Conservation (phyloP, 2,329 filamentous ascomycete species). For the Pseudopyrenochaeta lycopersici region DNA sequence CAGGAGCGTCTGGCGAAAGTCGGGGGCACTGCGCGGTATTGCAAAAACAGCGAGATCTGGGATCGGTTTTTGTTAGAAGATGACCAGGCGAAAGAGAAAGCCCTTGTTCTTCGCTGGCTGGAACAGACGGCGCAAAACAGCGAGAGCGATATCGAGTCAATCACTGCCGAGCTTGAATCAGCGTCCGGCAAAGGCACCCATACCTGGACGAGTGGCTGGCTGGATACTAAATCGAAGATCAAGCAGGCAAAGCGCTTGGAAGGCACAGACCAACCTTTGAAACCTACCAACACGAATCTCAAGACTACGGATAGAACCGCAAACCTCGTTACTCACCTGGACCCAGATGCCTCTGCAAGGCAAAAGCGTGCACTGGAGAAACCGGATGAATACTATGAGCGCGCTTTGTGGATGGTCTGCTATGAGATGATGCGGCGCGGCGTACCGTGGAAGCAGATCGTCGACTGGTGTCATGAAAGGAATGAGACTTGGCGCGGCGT, state of each 20-base stretch:
- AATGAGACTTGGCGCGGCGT: conserved; percentile 91
- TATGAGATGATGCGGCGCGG: conserved; percentile 92
- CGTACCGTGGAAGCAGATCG: conserved; percentile 75
- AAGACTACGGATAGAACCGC: conserved; percentile 58
- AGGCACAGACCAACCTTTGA: conserved; percentile 36
- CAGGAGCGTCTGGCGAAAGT: conserved; percentile 40
- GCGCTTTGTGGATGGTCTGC: conserved; percentile 90
- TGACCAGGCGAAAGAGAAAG: conserved; percentile 77
- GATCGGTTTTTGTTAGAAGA: conserved; percentile 79
- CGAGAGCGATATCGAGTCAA: conserved; percentile 75
- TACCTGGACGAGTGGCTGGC: conserved; percentile 89
- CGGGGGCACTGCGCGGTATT: conserved; percentile 58
- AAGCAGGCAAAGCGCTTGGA: conserved; percentile 87
- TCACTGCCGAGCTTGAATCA: conserved; percentile 75
- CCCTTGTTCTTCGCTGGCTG: conserved; percentile 84
- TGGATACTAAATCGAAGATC: conserved; percentile 88
- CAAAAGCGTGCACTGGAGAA: conserved; percentile 80
- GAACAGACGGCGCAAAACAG: conserved; percentile 76
- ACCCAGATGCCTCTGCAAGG: conserved; percentile 87
- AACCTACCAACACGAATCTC: conserved; percentile 57
- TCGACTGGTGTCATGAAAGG: conserved; percentile 85
- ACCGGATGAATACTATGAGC: conserved; percentile 88
- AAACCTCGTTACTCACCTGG: conserved; percentile 82
- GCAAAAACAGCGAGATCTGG: conserved; percentile 70
- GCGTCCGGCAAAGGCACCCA: conserved; percentile 70